These are phyloP conservation scores for Crucihimalaya himalaica DNA, from an alignment of 345 rosid species.

Conservation along the genomic window DNA sequence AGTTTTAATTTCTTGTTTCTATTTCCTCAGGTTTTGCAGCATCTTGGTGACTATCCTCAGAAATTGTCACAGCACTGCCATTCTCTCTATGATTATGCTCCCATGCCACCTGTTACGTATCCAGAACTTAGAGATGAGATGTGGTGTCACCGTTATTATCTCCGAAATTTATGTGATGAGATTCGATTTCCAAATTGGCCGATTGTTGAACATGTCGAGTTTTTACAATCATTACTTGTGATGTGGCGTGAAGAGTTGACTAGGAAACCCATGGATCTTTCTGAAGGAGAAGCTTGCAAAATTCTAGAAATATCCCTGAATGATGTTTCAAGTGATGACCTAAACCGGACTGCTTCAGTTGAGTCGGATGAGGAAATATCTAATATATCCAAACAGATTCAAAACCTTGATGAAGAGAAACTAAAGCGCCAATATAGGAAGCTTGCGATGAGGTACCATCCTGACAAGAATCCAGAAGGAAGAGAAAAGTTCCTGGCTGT, in stretches of 20 bases:
- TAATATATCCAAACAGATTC: constrained; percentile 80
- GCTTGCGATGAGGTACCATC: constrained; percentile 99
- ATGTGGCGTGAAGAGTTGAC: constrained; percentile 99
- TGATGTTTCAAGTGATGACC: constrained; percentile 65
- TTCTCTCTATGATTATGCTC: constrained; percentile 92
- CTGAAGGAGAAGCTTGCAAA: constrained; percentile 98
- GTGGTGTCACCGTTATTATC: constrained; percentile 99
- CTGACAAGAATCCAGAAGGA: constrained; percentile 99
- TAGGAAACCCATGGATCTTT: constrained; percentile 96
- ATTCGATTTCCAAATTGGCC: constrained; percentile 96
- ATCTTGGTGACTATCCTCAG: constrained; percentile 98
- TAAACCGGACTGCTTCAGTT: constrained; percentile 41
- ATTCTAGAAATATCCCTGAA: constrained; percentile 86
- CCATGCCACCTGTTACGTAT: constrained; percentile 99
- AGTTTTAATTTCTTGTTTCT: constrained; percentile 12
- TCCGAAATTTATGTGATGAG: constrained; percentile 90
- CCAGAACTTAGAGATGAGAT: constrained; percentile 99
- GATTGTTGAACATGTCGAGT: constrained; percentile 97
- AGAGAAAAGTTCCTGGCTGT: constrained; percentile 98
- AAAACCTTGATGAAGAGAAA: constrained; percentile 98
- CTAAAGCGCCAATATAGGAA: constrained; percentile 99
- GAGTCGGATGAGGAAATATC: constrained; percentile 56
- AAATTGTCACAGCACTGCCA: constrained; percentile 98
- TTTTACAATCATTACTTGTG: constrained; percentile 87
- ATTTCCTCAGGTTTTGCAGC: constrained; percentile 87